Evolutionary conservation across 2,329 filamentous ascomycete species (phyloP), one percentile per base, ranked within the genome.

Genomic region (Fusarium cicatricum): DNA sequence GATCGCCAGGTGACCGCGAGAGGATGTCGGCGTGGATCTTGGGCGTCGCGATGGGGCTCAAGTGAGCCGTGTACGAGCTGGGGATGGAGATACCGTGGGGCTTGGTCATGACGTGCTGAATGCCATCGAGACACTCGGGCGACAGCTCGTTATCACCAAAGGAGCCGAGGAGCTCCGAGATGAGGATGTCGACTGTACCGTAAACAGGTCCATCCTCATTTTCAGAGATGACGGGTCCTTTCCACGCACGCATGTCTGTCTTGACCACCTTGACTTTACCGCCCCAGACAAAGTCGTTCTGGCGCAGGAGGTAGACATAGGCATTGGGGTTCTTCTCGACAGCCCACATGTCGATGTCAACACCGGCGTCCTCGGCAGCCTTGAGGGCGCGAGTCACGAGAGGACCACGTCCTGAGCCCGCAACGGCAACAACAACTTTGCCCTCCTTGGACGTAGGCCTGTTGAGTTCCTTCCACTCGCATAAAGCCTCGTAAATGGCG

Each of bases 241-340:
- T 90, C 96, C 96, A 99, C 55, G 89, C 89, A 42, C 95, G 88
- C 95, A 99, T 99, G 73, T 99, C 95, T 1, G 92, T 96, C 77
- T 97, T 96, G 62, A 98, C 89, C 28, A 99, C 85, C 2, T 88
- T 93, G 16, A 97, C 94, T 47, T 83, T 84, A 17, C 88, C 86
- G 52, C 80, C 83, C 95, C 95, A 99, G n/a, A 87, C 82, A 15
- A 83, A 85, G 61, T 88, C 82, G 70, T 98, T 98, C 71, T 96
- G 92, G 19, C 91, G 85, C 58, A 97, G 87, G 3, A 99, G 85
- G 63, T 97, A 88, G 7, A 99, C 93, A 72, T 94, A 98, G 1
- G 95, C 95, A 70, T 99, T 98, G 4, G 92, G 95, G 75, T 99
- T 99, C 82, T 99, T 99, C 76, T 99, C 95, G 4, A 99, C 86